Conservation (phyloP, 2,329 filamentous ascomycete genomes). For the Colletotrichum liriopes region DNA sequence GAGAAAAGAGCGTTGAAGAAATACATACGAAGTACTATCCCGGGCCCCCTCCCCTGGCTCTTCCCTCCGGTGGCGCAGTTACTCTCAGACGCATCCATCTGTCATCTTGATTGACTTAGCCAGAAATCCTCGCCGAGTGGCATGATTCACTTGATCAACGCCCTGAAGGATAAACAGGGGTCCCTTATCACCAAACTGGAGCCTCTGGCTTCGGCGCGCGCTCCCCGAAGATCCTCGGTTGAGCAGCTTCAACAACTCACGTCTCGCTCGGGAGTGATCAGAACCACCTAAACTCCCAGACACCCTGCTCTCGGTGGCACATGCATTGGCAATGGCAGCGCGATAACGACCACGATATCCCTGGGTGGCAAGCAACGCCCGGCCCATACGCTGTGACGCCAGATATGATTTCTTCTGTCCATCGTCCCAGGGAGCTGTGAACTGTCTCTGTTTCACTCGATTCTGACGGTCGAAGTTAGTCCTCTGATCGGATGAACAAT, state of each 20-base stretch:
- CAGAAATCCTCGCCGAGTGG: constrained; percentile 12
- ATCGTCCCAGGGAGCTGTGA: not conserved
- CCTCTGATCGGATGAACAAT: constrained; percentile 24
- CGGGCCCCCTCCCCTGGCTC: not conserved
- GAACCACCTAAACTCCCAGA: not conserved
- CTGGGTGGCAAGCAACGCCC: not conserved
- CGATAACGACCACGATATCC: not conserved
- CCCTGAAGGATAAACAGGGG: constrained; percentile 9
- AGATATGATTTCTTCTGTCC: not conserved
- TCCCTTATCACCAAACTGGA: constrained; percentile 7
- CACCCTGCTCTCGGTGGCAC: not conserved
- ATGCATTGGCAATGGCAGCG: not conserved
- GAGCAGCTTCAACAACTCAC: constrained; percentile 4
- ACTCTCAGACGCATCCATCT: constrained; percentile 12
- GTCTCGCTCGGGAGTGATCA: not conserved
- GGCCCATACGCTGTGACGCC: not conserved
- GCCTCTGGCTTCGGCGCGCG: constrained; percentile 2
- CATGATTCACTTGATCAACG: constrained; percentile 20
- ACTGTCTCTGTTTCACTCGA: constrained; percentile 27
- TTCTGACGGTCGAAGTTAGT: constrained; percentile 15
- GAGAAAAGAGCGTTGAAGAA: constrained; percentile 6
- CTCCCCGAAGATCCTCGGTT: constrained; percentile 10
- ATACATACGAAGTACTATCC: too few species aligned
- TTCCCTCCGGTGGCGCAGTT: constrained; percentile 2
- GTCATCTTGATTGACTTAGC: not conserved